phyloP scores from a whole-genome alignment of 106 monocot genomes.

The Cymbidium sinense region DNA sequence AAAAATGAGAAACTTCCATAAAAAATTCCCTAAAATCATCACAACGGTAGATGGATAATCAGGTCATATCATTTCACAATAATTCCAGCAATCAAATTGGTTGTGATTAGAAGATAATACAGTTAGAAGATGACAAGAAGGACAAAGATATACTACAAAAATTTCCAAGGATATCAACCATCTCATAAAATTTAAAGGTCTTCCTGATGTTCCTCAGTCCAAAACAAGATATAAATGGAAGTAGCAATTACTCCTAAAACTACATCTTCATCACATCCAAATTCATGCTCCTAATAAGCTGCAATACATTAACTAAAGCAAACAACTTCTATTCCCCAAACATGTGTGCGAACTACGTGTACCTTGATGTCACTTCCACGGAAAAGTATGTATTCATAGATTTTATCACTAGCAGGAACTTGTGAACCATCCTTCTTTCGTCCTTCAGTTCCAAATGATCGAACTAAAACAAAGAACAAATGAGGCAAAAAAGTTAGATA shows the following conservation, averaged over 20 bases:
- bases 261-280: background rate
- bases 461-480: slow-evolving; percentile 31
- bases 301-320: background rate
- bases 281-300: background rate
- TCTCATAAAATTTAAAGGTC: background rate
- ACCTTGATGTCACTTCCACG: slow-evolving; percentile 87
- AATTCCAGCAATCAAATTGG: background rate
- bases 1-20: background rate
- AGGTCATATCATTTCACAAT: background rate
- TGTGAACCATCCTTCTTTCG: slow-evolving; percentile 84
- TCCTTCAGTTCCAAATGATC: slow-evolving; percentile 83
- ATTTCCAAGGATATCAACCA: background rate
- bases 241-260: background rate
- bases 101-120: background rate
- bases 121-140: background rate
- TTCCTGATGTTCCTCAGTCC: background rate
- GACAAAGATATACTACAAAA: background rate
- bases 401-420: slow-evolving; percentile 64
- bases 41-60: background rate
- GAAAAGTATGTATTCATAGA: slow-evolving; percentile 76
- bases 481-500: slow-evolving; percentile 6
- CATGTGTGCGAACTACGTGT: background rate
- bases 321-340: background rate
- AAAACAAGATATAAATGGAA: background rate
- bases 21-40: background rate